phyloP scores from a whole-genome alignment of 2,329 filamentous ascomycete species.

The Fusarium lyarnte region DNA sequence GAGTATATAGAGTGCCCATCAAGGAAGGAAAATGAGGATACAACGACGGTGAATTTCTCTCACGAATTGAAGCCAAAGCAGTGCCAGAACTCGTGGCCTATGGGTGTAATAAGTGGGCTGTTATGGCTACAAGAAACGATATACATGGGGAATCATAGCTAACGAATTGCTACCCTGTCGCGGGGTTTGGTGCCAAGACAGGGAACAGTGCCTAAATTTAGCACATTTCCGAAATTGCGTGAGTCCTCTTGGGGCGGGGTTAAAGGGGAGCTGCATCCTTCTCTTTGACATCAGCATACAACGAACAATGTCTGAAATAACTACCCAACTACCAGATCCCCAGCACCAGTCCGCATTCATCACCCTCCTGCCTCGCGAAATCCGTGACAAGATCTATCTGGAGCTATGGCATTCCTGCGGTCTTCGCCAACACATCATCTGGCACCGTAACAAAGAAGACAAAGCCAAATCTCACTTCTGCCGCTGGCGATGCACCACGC shows the following conservation, averaged over 20 bases:
- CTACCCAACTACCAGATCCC: not conserved
- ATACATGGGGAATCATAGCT: too few species aligned
- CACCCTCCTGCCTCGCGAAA: not conserved
- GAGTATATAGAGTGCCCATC: too few species aligned
- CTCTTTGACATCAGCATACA: not conserved
- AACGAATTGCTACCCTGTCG: too few species aligned
- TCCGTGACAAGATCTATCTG: not conserved
- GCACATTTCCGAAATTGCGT: not conserved
- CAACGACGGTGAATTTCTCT: too few species aligned
- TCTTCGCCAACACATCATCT: slow-evolving; percentile 8
- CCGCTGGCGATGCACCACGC: slow-evolving; percentile 5
- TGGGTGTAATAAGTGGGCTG: too few species aligned
- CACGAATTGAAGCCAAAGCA: too few species aligned
- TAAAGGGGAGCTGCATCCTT: not conserved
- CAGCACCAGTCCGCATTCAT: not conserved
- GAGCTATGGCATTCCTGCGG: slow-evolving; percentile 6
- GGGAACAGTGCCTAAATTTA: not conserved
- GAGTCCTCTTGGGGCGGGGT: not conserved
- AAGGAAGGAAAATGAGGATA: too few species aligned
- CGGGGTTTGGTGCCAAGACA: too few species aligned
- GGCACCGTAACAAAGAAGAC: not conserved
- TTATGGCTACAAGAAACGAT: too few species aligned
- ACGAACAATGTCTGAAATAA: not conserved
- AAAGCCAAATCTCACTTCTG: slow-evolving; percentile 4
- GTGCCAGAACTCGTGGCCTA: too few species aligned